phyloP scores from a whole-genome alignment of 495 filamentous ascomycete species.

The Xylaria telfairii region DNA sequence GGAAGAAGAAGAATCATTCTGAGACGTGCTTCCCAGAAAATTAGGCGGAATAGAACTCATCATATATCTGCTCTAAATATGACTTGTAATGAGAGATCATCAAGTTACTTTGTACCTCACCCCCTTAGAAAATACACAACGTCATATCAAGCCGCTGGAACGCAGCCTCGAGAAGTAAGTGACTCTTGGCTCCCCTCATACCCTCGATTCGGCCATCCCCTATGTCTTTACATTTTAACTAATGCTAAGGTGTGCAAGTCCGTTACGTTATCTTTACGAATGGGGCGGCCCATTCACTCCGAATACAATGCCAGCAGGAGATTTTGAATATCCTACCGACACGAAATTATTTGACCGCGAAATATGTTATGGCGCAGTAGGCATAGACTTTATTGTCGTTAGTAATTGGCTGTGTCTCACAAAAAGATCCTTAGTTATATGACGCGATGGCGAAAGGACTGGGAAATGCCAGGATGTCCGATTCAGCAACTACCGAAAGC shows the following conservation, averaged over 20 bases:
- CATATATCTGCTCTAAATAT: no score
- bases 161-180: neutral
- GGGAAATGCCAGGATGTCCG: neutral
- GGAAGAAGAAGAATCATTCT: neutral
- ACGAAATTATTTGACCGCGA: neutral
- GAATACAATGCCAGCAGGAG: neutral
- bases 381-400: neutral
- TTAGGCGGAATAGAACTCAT: no score
- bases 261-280: neutral
- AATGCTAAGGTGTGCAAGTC: neutral
- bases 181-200: neutral
- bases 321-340: neutral
- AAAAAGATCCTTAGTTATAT: neutral
- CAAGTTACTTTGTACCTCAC: neutral
- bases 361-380: slow-evolving; percentile 10
- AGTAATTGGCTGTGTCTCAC: neutral
- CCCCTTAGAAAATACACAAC: neutral
- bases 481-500: neutral
- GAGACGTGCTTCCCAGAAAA: no score
- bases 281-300: neutral
- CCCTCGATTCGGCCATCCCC: neutral
- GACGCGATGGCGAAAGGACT: neutral
- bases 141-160: neutral
- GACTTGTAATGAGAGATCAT: no score
- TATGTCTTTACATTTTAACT: neutral